Evolutionary conservation across 108 stramenopile genomes (phyloP).

Genomic region (Phaeodactylum tricornutum): DNA sequence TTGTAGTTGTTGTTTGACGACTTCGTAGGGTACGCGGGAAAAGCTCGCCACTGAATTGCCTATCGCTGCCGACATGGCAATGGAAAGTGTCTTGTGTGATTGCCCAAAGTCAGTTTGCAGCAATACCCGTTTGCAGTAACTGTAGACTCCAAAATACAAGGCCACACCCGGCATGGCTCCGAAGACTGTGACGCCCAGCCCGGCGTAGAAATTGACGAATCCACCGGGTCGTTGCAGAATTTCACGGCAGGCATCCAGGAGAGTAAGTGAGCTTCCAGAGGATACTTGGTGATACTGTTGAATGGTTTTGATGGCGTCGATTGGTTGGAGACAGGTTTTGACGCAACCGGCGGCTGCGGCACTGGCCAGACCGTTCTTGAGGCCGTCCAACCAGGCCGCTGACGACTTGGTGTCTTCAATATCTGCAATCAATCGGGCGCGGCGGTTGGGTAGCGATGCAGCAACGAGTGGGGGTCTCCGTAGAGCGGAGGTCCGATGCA

Average conservation of each 20-base stretch:
- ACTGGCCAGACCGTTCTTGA: constrained; percentile 82
- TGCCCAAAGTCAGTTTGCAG: constrained; percentile 6
- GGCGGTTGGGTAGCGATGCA: too few species aligned
- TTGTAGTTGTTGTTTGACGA: constrained; percentile 91
- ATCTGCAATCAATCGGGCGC: too few species aligned
- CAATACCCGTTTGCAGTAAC: constrained; percentile 62
- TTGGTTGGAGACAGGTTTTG: constrained; percentile 81
- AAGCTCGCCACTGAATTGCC: constrained; percentile 85
- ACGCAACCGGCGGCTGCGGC: constrained; percentile 81
- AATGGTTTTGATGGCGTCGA: constrained; percentile 92
- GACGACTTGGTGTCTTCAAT: neutral
- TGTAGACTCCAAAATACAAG: constrained; percentile 84
- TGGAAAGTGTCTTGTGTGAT: constrained; percentile 20
- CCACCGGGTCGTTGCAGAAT: constrained; percentile 63
- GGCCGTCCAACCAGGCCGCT: constrained; percentile 54
- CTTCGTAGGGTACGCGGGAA: constrained; percentile 94
- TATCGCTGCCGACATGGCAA: constrained; percentile 78
- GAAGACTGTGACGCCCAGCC: constrained; percentile 67
- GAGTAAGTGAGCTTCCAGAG: constrained; percentile 21
- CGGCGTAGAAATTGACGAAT: constrained; percentile 72
- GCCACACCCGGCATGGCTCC: constrained; percentile 83
- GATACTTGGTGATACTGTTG: constrained; percentile 53
- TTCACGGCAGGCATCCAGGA: constrained; percentile 46
- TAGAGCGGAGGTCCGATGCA: too few species aligned
- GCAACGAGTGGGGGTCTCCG: too few species aligned